Evolutionary conservation across 2,329 filamentous ascomycete genomes (phyloP).

Genomic region (Eurotiales sp.): DNA sequence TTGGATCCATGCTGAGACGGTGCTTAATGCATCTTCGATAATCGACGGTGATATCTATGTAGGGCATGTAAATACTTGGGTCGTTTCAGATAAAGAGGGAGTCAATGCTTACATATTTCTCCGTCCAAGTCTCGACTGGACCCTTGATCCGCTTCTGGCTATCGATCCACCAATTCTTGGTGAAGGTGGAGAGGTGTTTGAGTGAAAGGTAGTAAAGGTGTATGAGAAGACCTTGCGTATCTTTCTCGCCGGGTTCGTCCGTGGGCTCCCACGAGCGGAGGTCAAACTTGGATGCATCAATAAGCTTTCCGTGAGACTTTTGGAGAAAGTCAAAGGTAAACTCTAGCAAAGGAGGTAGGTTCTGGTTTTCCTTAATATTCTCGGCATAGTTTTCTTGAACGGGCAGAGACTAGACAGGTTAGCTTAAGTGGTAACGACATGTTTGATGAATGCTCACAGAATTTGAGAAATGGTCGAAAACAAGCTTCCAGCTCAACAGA

Average conservation of each 20-base stretch:
- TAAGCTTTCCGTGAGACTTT: constrained; percentile 66
- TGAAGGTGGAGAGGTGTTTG: constrained; percentile 71
- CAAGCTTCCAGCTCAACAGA: constrained; percentile 80
- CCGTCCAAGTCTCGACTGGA: constrained; percentile 79
- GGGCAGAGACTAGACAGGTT: constrained; percentile 60
- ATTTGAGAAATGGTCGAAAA: constrained; percentile 79
- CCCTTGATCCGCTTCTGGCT: constrained; percentile 75
- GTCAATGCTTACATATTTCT: constrained; percentile 69
- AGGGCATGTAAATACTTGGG: background rate
- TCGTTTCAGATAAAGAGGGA: constrained; percentile 47
- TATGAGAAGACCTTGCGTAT: constrained; percentile 77
- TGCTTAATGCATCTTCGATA: constrained; percentile 36
- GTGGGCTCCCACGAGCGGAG: constrained; percentile 58
- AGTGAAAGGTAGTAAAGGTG: constrained; percentile 83
- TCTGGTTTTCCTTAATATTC: constrained; percentile 70
- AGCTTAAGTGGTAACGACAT: constrained; percentile 17
- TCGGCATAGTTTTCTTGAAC: constrained; percentile 78
- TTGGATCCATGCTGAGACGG: constrained; percentile 39
- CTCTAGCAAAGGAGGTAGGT: constrained; percentile 65
- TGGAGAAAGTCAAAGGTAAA: constrained; percentile 84
- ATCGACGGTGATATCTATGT: constrained; percentile 41
- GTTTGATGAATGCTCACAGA: constrained; percentile 45
- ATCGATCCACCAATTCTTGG: constrained; percentile 79
- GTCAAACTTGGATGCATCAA: constrained; percentile 68
- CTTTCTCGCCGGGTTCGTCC: constrained; percentile 63